Base-by-base conservation (phyloP, 331 rosid genomes). In the Pyracantha coccinea region DNA sequence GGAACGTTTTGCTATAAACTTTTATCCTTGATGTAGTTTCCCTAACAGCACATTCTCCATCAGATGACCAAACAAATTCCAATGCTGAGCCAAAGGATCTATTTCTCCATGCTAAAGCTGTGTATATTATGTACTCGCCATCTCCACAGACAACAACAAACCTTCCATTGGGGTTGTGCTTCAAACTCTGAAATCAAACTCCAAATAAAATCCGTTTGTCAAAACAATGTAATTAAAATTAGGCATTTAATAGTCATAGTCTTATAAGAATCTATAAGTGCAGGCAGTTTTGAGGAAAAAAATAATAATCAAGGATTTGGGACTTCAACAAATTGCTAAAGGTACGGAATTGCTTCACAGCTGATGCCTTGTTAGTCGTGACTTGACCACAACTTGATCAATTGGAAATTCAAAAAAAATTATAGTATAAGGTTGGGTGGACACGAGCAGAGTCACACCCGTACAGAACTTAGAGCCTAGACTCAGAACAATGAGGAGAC, bases 71-170 rank as follows among this genome's bases (percentile, higher is more conserved):
- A 58, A 76, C 99, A 75, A 96, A 82, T 85, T 96, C 99, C 88
- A 96, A 83, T 50, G 99, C 99, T 4, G 99, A 92, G 77, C 99
- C 99, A 79, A 96, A 96, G 35, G 99, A 92, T 65, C 99, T 88
- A 69, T 96, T 96, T 81, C 99, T 92, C 99, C 99, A 96, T 15
- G 99, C 99, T 88, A 96, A 86, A 70, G 99, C 99, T 66, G 57
- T 52, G 17, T 52, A 52, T 52, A 52, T 52, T 16, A 52, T 52
- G 57, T 52, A 52, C 57, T 52, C 57, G 4, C 57, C 57, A 52
- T 52, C 57, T 52, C 57, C 57, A 52, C 57, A 52, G 6, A 52
- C 57, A 75, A 92, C 97, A 64, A 96, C 98, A 84, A 96, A 96
- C 79, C 99, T 88, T 73, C 99, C 99, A 77, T 92, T 96, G 71